A percentile compares a stretch with the other conserved stretches of the same genome.
phyloP scores from a whole-genome alignment of 768 basidiomycete genomes.

The Chlorophyllum brunneum region DNA sequence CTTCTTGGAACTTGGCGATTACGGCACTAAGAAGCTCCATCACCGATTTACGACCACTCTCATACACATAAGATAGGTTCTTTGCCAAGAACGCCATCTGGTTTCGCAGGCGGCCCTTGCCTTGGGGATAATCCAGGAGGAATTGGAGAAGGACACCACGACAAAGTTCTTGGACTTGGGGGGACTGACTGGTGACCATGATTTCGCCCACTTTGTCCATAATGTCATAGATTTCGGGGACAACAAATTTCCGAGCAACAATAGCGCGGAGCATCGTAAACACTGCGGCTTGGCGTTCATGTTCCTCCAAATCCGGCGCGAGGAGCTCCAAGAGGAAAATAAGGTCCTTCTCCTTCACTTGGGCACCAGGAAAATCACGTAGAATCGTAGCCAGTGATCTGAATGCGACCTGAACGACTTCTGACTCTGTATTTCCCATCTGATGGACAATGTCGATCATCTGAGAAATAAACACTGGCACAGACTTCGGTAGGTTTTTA shows the following conservation, averaged over 20 bases:
- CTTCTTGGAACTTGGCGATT: slow-evolving; percentile 76
- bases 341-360: slow-evolving; percentile 87
- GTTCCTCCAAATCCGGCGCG: slow-evolving; percentile 87
- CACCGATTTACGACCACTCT: slow-evolving; percentile 89
- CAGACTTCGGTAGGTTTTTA: slow-evolving; percentile 64
- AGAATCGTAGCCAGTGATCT: slow-evolving; percentile 82
- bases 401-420: slow-evolving; percentile 84
- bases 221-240: slow-evolving; percentile 94
- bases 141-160: slow-evolving; percentile 89
- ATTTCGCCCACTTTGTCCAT: slow-evolving; percentile 92
- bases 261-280: slow-evolving; percentile 90
- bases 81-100: slow-evolving; percentile 91
- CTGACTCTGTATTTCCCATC: slow-evolving; percentile 83
- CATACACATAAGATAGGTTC: slow-evolving; percentile 87
- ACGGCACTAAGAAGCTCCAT: slow-evolving; percentile 89
- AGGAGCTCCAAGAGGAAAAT: slow-evolving; percentile 83
- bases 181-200: slow-evolving; percentile 90
- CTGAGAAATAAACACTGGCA: slow-evolving; percentile 82
- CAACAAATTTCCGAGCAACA: slow-evolving; percentile 85
- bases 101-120: slow-evolving; percentile 81
- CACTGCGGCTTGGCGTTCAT: slow-evolving; percentile 76
- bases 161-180: slow-evolving; percentile 88
- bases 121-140: slow-evolving; percentile 95
- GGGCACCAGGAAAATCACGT: slow-evolving; percentile 80
- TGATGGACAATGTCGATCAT: slow-evolving; percentile 80